Evolutionary conservation across 2,329 filamentous ascomycete genomes (phyloP).

Genomic region (Uncinocarpus reesii): DNA sequence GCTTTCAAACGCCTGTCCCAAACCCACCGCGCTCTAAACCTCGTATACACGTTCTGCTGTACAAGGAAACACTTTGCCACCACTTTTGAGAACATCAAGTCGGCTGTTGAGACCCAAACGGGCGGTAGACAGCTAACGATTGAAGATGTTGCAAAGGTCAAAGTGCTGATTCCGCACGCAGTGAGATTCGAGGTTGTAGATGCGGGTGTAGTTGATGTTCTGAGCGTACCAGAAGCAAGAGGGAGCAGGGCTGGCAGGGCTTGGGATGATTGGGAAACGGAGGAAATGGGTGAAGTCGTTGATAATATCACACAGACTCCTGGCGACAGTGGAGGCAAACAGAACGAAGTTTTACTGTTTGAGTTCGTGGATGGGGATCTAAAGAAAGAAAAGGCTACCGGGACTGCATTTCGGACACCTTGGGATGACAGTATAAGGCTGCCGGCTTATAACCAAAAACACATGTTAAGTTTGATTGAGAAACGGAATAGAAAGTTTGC

Average conservation of each 20-base stretch:
- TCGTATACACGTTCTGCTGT: constrained; percentile 91
- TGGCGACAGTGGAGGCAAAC: constrained; percentile 21
- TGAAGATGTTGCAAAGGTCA: constrained; percentile 74
- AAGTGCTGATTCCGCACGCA: constrained; percentile 62
- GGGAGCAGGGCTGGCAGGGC: constrained; percentile 35
- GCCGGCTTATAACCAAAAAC: constrained; percentile 85
- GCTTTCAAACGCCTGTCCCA: constrained; percentile 62
- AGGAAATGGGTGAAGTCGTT: constrained; percentile 30
- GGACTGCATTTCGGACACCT: constrained; percentile 39
- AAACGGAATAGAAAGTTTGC: constrained; percentile 78
- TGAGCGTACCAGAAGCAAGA: constrained; percentile 44
- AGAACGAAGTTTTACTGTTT: constrained; percentile 68
- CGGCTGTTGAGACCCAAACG: constrained; percentile 73
- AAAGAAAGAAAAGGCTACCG: constrained; percentile 67
- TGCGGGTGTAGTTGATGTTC: constrained; percentile 69
- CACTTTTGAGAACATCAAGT: constrained; percentile 78
- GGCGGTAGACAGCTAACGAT: constrained; percentile 54
- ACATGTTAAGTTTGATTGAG: constrained; percentile 80
- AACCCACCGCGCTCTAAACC: constrained; percentile 73
- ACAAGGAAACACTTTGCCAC: constrained; percentile 86
- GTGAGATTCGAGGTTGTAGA: constrained; percentile 82
- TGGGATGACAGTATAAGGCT: constrained; percentile 74
- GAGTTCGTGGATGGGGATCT: constrained; percentile 89
- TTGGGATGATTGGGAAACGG: constrained; percentile 45
- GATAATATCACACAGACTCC: constrained; percentile 24